Evolutionary conservation across 2,329 filamentous ascomycete species (phyloP).

Genomic region (Curvularia spicifera): DNA sequence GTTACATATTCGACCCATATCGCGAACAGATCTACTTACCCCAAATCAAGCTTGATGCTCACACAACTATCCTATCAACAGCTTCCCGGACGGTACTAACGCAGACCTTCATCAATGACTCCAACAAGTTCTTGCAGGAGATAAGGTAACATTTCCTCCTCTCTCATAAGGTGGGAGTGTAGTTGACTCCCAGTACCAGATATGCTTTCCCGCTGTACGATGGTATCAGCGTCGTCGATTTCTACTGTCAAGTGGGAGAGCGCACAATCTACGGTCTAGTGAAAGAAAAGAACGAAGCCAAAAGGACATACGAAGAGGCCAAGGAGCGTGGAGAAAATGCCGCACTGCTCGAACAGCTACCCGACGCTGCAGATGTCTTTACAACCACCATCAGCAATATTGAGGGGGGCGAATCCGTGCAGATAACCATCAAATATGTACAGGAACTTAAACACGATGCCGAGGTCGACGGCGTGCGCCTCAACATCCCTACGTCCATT

Average conservation of each 20-base stretch:
- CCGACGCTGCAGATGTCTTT: constrained; percentile 15
- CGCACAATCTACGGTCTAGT: constrained; percentile 14
- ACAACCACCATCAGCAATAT: constrained; percentile 11
- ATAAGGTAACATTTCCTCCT: neutral
- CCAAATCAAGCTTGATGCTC: constrained; percentile 7
- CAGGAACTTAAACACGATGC: constrained; percentile 15
- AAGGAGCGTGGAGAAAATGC: constrained; percentile 7
- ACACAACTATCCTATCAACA: constrained; percentile 8
- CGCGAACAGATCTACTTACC: constrained; percentile 8
- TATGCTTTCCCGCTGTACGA: constrained; percentile 15
- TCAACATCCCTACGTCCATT: constrained; percentile 7
- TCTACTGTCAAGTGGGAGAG: constrained; percentile 8
- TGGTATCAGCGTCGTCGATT: constrained; percentile 13
- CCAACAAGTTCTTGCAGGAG: constrained; percentile 3
- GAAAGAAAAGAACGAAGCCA: constrained; percentile 12
- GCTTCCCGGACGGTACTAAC: constrained; percentile 8
- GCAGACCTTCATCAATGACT: constrained; percentile 9
- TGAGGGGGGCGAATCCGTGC: neutral
- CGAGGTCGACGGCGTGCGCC: constrained; percentile 12
- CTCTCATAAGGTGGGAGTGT: neutral
- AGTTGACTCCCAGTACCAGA: neutral
- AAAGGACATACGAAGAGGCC: constrained; percentile 11
- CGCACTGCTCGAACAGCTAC: constrained; percentile 9
- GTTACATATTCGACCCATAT: constrained; percentile 2
- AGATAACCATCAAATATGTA: constrained; percentile 11